phyloP scores from a whole-genome alignment of 768 basidiomycete genomes.

The Suillus decipiens region DNA sequence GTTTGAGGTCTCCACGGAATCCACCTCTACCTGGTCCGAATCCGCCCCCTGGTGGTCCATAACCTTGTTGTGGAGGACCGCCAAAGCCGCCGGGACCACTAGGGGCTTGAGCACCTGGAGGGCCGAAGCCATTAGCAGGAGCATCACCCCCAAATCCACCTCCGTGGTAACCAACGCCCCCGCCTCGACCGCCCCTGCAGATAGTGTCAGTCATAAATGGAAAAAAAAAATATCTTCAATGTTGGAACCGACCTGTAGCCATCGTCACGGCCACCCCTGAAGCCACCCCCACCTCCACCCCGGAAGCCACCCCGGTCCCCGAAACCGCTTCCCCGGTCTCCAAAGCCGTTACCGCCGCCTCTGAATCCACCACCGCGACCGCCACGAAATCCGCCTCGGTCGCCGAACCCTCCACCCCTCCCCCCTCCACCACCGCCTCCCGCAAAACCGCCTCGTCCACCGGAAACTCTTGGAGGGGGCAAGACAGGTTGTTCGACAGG shows the following conservation, averaged over 20 bases:
- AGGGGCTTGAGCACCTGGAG: slow-evolving; percentile 41
- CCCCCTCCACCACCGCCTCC: slow-evolving; percentile 39
- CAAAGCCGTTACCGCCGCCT: slow-evolving; percentile 38
- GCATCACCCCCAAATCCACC: slow-evolving; percentile 59
- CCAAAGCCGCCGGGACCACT: slow-evolving; percentile 48
- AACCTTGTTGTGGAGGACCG: slow-evolving; percentile 34
- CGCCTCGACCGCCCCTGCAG: slow-evolving; percentile 62
- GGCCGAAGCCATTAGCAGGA: slow-evolving; percentile 55
- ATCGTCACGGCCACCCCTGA: slow-evolving; percentile 44
- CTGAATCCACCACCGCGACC: slow-evolving; percentile 39
- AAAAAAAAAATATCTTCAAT: slow-evolving; percentile 6
- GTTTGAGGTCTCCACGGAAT: slow-evolving; percentile 74
- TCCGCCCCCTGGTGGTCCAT: slow-evolving; percentile 49
- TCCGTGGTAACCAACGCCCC: slow-evolving; percentile 71
- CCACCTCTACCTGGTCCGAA: slow-evolving; percentile 52
- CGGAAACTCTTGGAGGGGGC: slow-evolving; percentile 33
- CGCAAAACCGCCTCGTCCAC: slow-evolving; percentile 43
- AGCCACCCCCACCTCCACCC: slow-evolving; percentile 45
- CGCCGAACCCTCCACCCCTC: slow-evolving; percentile 33
- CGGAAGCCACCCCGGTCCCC: slow-evolving; percentile 40
- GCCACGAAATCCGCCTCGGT: slow-evolving; percentile 38
- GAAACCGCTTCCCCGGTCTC: slow-evolving; percentile 36
- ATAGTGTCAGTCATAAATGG: slow-evolving; percentile 20
- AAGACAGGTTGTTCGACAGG: slow-evolving; percentile 49
- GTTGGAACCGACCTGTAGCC: slow-evolving; percentile 50